phyloP scores from a whole-genome alignment of 2,329 filamentous ascomycete genomes.

The Hysterium pulicare region DNA sequence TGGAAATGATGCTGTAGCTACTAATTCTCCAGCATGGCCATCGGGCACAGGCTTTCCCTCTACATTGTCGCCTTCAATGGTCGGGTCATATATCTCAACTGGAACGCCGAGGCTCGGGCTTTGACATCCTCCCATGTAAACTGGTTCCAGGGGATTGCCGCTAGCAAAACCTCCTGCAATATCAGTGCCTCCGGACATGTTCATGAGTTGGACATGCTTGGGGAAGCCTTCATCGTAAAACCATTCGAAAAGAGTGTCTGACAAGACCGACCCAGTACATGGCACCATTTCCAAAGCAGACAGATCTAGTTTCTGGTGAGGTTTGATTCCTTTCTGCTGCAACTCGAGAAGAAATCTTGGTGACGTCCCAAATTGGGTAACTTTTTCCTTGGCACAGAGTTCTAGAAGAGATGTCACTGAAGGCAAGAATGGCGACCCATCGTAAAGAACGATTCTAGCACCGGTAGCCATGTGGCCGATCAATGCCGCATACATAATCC shows the following conservation, averaged over 20 bases:
- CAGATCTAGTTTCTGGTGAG: constrained; percentile 62
- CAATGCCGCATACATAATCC: constrained; percentile 75
- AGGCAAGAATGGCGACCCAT: constrained; percentile 74
- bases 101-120: constrained; percentile 48
- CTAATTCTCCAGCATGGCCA: constrained; percentile 68
- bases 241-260: constrained; percentile 76
- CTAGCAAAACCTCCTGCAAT: constrained; percentile 63
- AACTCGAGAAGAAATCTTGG: constrained; percentile 75
- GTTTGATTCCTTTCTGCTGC: constrained; percentile 60
- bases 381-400: constrained; percentile 52
- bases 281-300: constrained; percentile 59
- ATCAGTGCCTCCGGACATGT: constrained; percentile 76
- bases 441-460: constrained; percentile 78
- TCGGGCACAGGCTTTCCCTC: constrained; percentile 49
- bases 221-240: constrained; percentile 73
- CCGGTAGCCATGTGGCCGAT: constrained; percentile 76
- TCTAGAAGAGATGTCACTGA: constrained; percentile 47
- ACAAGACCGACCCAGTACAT: constrained; percentile 78
- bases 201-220: constrained; percentile 61
- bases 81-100: constrained; percentile 54
- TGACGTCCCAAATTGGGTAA: constrained; percentile 42
- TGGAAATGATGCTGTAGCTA: constrained; percentile 64
- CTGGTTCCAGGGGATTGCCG: constrained; percentile 65
- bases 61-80: constrained; percentile 32
- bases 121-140: constrained; percentile 55